phyloP scores from a whole-genome alignment of 1,284 basidiomycete genomes.

The Amylostereum chailletii region DNA sequence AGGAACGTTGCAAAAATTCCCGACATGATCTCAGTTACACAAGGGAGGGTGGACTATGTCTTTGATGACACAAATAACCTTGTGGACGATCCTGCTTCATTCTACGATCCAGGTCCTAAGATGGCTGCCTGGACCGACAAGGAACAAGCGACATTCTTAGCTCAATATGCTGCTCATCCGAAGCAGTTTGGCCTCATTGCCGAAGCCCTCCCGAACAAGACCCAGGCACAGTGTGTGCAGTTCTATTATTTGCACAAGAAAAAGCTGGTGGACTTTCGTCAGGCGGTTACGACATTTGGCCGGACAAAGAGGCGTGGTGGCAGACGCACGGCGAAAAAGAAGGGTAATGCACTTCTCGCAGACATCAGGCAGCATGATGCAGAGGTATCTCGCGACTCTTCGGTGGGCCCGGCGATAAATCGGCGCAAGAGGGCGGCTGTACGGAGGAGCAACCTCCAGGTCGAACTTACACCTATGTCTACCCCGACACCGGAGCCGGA shows the following conservation, averaged over 20 bases:
- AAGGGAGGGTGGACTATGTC: constrained; percentile 48
- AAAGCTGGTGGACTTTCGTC: constrained; percentile 75
- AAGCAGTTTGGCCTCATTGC: constrained; percentile 94
- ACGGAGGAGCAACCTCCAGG: constrained; percentile 28
- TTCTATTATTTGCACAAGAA: constrained; percentile 98
- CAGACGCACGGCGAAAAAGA: constrained; percentile 57
- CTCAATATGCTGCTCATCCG: constrained; percentile 78
- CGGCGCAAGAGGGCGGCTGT: constrained; percentile 16
- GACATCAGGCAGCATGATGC: constrained; percentile 74
- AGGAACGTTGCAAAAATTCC: constrained; percentile 88
- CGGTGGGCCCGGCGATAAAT: constrained; percentile 10
- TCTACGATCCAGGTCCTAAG: constrained; percentile 67
- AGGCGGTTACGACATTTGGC: constrained; percentile 58
- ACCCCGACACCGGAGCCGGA: constrained; percentile 68
- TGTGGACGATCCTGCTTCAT: constrained; percentile 71
- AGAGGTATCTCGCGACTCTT: constrained; percentile 35
- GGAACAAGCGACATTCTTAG: constrained; percentile 75
- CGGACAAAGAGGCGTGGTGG: constrained; percentile 53
- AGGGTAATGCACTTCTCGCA: constrained; percentile 69
- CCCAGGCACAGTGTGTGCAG: constrained; percentile 81
- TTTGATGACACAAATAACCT: constrained; percentile 84
- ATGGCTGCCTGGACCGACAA: constrained; percentile 83
- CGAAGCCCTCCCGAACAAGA: constrained; percentile 77
- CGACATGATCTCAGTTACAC: constrained; percentile 78
- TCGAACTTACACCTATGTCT: constrained; percentile 36